Evolutionary conservation across 441 rosid species (phyloP), one percentile per base, ranked within the genome.

Genomic region (Breynia disticha): DNA sequence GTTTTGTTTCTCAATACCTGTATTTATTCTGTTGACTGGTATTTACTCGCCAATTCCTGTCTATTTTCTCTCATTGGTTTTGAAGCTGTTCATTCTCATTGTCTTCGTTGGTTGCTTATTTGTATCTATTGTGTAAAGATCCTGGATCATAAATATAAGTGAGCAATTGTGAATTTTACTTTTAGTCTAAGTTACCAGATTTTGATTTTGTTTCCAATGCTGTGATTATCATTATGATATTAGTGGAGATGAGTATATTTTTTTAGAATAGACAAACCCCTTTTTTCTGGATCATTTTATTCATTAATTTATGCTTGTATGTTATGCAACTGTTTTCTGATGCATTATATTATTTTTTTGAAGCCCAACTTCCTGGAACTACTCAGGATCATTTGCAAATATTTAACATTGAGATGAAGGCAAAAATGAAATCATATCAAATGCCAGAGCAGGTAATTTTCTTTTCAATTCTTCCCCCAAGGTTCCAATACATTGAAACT

Each of bases 321-420:
- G 44, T 41, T 13, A 9, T 6, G 44, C n/a, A 2, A 41, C 44
- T 11, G 13, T 41, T 15, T 41, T 11, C 44, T 41, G 44, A 41
- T 41, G 9, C 15, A 41, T 15, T 15, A 41, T 53, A 41, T 28
- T n/a, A 2, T 52, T 42, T 24, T 38, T n/a, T 56, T 78, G 63
- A 63, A 94, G 99, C 99, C 50, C 99, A 87, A 95, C 83, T 90
- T 51, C 86, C 93, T 17, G 99, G 99, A 71, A 95, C 98, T 15
- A 79, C 90, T 55, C 98, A 95, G 80, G 99, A 95, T 75, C 99
- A 95, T 70, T 72, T 95, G 50, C 99, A 95, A 78, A 90, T 90
- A 76, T 90, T 95, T 73, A 90, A 95, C 68, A 95, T 90, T 46
- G 99, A 95, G 81, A 68, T 82, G 82, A 95, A 90, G 68, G 78